Conservation (phyloP, 208 protist genomes). For the Porcisia deanei region DNA sequence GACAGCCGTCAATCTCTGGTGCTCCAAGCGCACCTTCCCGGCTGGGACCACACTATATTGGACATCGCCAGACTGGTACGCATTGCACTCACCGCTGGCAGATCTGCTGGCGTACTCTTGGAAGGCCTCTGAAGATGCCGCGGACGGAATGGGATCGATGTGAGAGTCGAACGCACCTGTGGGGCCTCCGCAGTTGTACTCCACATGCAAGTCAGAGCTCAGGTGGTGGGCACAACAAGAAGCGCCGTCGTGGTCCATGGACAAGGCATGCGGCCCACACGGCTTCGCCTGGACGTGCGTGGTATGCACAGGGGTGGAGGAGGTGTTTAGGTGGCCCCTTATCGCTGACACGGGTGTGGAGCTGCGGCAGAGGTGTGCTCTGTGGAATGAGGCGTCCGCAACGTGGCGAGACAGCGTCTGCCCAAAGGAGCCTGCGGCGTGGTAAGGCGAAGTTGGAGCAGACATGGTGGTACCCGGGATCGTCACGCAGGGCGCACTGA, state of each 20-base stretch:
- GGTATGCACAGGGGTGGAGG: not conserved
- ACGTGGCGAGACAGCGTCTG: not conserved
- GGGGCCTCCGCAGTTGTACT: not conserved
- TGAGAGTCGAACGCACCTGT: not conserved
- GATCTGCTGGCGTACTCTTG: not conserved
- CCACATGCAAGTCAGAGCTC: not conserved
- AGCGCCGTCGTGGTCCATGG: not conserved
- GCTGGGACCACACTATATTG: not conserved
- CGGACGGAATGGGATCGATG: not conserved
- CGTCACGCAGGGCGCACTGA: not conserved
- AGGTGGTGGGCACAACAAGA: not conserved
- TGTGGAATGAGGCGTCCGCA: not conserved
- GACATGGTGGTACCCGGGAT: conserved; percentile 9
- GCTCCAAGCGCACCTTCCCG: conserved; percentile 5
- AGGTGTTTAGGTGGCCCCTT: not conserved
- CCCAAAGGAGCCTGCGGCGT: not conserved
- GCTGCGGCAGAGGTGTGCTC: not conserved
- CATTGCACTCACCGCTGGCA: not conserved
- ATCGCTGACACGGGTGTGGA: not conserved
- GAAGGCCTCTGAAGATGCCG: not conserved
- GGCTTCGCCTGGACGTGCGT: not conserved
- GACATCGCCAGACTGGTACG: not conserved
- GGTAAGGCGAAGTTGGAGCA: conserved; percentile 2
- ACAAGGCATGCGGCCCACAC: not conserved
- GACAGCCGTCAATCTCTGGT: not conserved